A percentile compares a stretch with the other conserved stretches of the same genome.
Evolutionary conservation across 768 basidiomycete genomes (phyloP).

Genomic region (Suillus hirtellus): DNA sequence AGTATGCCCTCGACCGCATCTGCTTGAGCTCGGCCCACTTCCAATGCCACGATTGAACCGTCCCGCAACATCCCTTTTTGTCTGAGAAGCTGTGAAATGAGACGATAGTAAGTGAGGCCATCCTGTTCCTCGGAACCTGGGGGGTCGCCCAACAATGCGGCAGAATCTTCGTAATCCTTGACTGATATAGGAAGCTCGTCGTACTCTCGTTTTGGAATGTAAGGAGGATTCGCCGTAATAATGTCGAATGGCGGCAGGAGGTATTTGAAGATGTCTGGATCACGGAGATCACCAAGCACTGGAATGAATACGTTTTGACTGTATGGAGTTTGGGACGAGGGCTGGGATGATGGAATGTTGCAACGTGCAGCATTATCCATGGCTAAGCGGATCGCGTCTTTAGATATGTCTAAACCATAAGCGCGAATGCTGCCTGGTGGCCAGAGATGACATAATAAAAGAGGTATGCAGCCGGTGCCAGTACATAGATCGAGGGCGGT

Average conservation of each 20-base stretch:
- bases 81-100: constrained; percentile 64
- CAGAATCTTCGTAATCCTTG: constrained; percentile 74
- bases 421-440: constrained; percentile 55
- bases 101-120: constrained; percentile 73
- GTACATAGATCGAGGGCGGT: constrained; percentile 87
- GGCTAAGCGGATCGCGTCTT: constrained; percentile 54
- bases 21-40: constrained; percentile 79
- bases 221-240: constrained; percentile 85
- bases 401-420: constrained; percentile 68
- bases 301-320: constrained; percentile 35
- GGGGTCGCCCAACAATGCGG: constrained; percentile 78
- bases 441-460: constrained; percentile 73
- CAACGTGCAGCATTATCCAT: constrained; percentile 41
- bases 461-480: constrained; percentile 89
- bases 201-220: constrained; percentile 73
- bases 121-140: constrained; percentile 32
- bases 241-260: constrained; percentile 64
- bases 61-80: constrained; percentile 50
- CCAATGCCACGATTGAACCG: constrained; percentile 66
- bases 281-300: constrained; percentile 47
- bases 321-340: constrained; percentile 4
- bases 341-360: constrained; percentile 18
- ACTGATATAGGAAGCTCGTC: constrained; percentile 66
- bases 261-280: constrained; percentile 20
- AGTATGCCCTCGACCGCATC: constrained; percentile 61